These are phyloP conservation scores for Microbotryum saponariae DNA, from an alignment of 1,284 basidiomycete genomes.

Conservation along the genomic window DNA sequence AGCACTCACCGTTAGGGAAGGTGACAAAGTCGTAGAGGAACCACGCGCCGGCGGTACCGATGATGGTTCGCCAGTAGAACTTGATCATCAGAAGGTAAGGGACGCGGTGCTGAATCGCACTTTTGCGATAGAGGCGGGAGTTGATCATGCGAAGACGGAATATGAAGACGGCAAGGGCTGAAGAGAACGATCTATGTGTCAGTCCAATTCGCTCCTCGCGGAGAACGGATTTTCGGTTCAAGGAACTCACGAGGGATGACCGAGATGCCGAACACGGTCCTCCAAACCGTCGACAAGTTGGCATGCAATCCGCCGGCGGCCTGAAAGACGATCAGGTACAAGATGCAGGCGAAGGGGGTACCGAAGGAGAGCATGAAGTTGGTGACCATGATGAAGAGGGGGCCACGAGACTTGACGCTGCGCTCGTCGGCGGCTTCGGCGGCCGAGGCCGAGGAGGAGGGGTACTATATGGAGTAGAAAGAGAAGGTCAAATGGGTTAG, in stretches of 20 bases:
- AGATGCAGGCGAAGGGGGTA: constrained; percentile 58
- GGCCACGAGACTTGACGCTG: constrained; percentile 55
- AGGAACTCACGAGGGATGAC: constrained; percentile 48
- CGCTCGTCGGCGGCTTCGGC: constrained; percentile 67
- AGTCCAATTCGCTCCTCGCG: not conserved
- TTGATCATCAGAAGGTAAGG: constrained; percentile 58
- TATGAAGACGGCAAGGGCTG: constrained; percentile 57
- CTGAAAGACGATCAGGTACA: constrained; percentile 64
- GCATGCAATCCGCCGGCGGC: constrained; percentile 52
- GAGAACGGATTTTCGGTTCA: not conserved
- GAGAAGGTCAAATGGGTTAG: too few relatives aligned
- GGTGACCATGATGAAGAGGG: constrained; percentile 53
- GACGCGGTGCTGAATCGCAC: constrained; percentile 57
- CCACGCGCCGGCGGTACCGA: constrained; percentile 67
- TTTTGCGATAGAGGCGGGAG: constrained; percentile 56
- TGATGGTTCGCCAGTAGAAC: constrained; percentile 56
- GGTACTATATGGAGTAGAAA: constrained; percentile 55
- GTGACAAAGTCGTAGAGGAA: constrained; percentile 69
- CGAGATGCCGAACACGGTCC: constrained; percentile 65
- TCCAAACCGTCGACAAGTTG: constrained; percentile 64
- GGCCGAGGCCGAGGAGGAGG: constrained; percentile 59
- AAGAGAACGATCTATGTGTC: too few relatives aligned
- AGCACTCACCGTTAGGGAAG: constrained; percentile 57
- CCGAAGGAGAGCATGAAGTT: constrained; percentile 48
- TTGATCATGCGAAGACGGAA: constrained; percentile 66